Evolutionary conservation across 208 protist species (phyloP), one percentile per base, ranked within the genome.

Genomic region (Trypanosomatidae sp.): DNA sequence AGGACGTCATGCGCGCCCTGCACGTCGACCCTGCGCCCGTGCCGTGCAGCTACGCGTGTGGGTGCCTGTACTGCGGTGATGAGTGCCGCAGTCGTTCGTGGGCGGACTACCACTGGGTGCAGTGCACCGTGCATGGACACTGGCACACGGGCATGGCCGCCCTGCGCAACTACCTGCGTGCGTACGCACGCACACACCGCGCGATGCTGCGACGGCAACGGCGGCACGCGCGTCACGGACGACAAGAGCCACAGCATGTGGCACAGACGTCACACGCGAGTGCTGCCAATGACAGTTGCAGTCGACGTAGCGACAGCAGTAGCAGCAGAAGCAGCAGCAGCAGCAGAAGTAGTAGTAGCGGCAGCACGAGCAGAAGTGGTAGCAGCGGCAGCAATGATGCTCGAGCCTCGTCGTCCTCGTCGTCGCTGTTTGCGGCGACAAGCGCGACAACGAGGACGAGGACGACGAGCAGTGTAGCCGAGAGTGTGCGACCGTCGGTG

Each of bases 61-160:
- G 63, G 16, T 33, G 43, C 6, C 6, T 62, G 10, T 92, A 86
- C 52, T 92, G 83, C 59, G 72, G 63, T 10, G 72, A 87, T 22
- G 40, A 40, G 27, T 92, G 83, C 50, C 66, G 71, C 39, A 38
- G 56, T 5, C 75, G 77, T 53, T 71, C 71, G 20, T 88, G 74
- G 72, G 60, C 67, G 33, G 54, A 61, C 42, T 64, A 80, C 50
- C 83, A 92, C 59, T 88, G 70, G 63, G 56, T 88, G 18, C 75
- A 88, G 48, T 92, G 83, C 58, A 27, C 47, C 23, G 52, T 46
- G 18, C 43, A 43, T 4, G 83, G 83, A 6, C 61, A 71, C n/a
- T 92, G 83, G 78, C 32, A 60, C 25, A 59, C 69, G 11, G 73
- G 62, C 7, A 40, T 73, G 22, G 25, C 33, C 10, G 21, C 28